A percentile compares a stretch with the other conserved stretches of the same genome.
phyloP scores from a whole-genome alignment of 78 protist species.

The Parvularia atlantis region DNA sequence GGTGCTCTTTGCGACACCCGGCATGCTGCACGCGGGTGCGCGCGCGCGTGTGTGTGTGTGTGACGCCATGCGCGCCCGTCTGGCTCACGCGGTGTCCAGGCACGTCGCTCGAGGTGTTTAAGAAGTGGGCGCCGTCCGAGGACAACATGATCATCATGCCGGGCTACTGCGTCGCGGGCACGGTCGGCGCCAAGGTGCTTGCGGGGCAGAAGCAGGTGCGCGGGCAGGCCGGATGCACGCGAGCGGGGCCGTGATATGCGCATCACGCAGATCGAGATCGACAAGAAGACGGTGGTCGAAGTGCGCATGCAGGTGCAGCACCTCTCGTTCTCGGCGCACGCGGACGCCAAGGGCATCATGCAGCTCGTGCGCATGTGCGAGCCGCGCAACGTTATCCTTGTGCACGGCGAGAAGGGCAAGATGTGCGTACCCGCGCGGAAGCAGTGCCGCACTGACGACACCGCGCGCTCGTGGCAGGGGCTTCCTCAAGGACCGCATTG shows the following conservation, averaged over 20 bases:
- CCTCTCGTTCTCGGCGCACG: slow-evolving; percentile 88
- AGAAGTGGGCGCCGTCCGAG: slow-evolving; percentile 62
- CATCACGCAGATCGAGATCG: slow-evolving; percentile 39
- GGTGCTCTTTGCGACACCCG: slow-evolving; percentile 92
- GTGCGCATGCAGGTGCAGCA: slow-evolving; percentile 47
- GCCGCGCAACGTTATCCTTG: slow-evolving; percentile 82
- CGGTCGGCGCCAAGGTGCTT: slow-evolving; percentile 76
- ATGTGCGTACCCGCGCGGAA: slow-evolving; percentile 38
- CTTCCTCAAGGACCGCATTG: too few species aligned
- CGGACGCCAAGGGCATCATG: slow-evolving; percentile 91
- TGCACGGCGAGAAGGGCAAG: slow-evolving; percentile 90
- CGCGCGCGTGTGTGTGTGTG: slow-evolving; percentile 20
- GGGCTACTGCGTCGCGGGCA: slow-evolving; percentile 92
- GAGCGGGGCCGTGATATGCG: background rate
- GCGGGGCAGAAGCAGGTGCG: background rate
- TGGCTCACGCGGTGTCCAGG: too few species aligned
- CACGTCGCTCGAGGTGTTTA: too few species aligned
- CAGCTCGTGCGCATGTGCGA: slow-evolving; percentile 55
- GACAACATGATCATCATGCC: slow-evolving; percentile 86
- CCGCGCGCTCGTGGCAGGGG: too few species aligned
- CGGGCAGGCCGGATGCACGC: background rate
- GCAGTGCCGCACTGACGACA: too few species aligned
- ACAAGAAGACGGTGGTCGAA: slow-evolving; percentile 34
- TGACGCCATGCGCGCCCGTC: too few species aligned
- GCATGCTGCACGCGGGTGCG: slow-evolving; percentile 89